These are phyloP conservation scores for Penicillium diatomitis DNA, from an alignment of 495 filamentous ascomycete species.

Conservation along the genomic window DNA sequence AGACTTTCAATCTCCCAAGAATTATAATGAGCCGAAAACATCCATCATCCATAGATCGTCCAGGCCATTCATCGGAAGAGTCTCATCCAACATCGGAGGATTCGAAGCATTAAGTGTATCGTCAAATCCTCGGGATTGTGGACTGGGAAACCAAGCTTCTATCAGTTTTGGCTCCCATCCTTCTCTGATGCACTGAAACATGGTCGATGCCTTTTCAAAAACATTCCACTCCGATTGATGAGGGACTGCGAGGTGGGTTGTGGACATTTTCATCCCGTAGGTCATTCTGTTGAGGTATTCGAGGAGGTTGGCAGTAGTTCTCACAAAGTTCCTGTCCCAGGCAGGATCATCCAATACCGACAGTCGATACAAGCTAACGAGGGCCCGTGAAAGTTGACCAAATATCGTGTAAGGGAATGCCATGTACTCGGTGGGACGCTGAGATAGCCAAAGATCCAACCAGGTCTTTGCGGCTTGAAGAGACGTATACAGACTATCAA, in stretches of 20 bases:
- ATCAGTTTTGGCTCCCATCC: conserved; percentile 20
- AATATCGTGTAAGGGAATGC: conserved; percentile 29
- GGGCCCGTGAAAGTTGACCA: conserved; percentile 31
- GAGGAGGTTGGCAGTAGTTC: conserved; percentile 21
- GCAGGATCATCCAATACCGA: conserved; percentile 27
- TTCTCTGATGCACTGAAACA: conserved; percentile 11
- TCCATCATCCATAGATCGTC: conserved; percentile 22
- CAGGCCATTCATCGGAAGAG: conserved; percentile 8
- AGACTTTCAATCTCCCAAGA: too few species aligned
- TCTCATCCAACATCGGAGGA: conserved; percentile 2
- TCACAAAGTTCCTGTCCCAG: conserved; percentile 27
- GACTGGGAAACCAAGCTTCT: conserved; percentile 13
- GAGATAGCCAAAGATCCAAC: conserved; percentile 24
- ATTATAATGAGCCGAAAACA: conserved; percentile 14
- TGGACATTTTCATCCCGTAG: conserved; percentile 8
- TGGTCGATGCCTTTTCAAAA: conserved; percentile 15
- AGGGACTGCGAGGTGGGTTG: neutral
- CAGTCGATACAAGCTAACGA: conserved; percentile 35
- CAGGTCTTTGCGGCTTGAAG: conserved; percentile 32
- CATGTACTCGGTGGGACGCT: conserved; percentile 22
- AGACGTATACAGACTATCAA: conserved; percentile 25
- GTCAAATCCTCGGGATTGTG: conserved; percentile 3
- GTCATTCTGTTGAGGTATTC: conserved; percentile 13
- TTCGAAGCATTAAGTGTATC: conserved; percentile 2
- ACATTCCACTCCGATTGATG: conserved; percentile 8